A percentile compares a stretch with the other conserved stretches of the same genome.
These are phyloP conservation scores for Lachnellula hyalina DNA, from an alignment of 2,329 filamentous ascomycete genomes.

Conservation along the genomic window DNA sequence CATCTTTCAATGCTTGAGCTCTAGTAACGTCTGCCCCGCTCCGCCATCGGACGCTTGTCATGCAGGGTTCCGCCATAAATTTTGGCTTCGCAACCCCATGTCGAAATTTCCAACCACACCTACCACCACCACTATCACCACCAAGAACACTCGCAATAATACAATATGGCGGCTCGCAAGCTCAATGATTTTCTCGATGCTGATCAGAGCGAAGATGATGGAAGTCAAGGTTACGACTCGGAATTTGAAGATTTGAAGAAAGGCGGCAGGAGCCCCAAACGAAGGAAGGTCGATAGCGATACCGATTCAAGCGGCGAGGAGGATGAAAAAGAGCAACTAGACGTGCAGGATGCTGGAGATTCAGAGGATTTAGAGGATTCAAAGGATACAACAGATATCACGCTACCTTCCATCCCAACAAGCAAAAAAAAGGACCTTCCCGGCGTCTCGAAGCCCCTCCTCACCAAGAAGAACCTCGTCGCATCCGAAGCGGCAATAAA, in stretches of 20 bases:
- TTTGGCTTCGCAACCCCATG: background rate
- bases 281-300: conserved; percentile 50
- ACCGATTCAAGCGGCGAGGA: conserved; percentile 37
- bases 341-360: conserved; percentile 25
- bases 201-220: conserved; percentile 49
- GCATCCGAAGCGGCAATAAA: conserved; percentile 58
- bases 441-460: conserved; percentile 48
- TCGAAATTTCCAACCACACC: conserved; percentile 1
- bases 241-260: conserved; percentile 61
- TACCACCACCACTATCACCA: background rate
- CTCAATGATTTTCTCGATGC: conserved; percentile 67
- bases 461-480: conserved; percentile 64
- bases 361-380: conserved; percentile 15
- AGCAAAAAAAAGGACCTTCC: conserved; percentile 36
- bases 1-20: background rate
- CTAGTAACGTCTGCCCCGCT: conserved; percentile 4
- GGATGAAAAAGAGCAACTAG: conserved; percentile 24
- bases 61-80: background rate
- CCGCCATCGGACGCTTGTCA: background rate
- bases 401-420: conserved; percentile 15
- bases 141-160: conserved; percentile 1
- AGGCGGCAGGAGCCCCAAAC: conserved; percentile 56
- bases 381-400: conserved; percentile 13
- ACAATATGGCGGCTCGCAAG: conserved; percentile 60
- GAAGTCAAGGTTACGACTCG: conserved; percentile 57